phyloP scores from a whole-genome alignment of 495 filamentous ascomycete genomes.

The Aspergillus olivimuriae region DNA sequence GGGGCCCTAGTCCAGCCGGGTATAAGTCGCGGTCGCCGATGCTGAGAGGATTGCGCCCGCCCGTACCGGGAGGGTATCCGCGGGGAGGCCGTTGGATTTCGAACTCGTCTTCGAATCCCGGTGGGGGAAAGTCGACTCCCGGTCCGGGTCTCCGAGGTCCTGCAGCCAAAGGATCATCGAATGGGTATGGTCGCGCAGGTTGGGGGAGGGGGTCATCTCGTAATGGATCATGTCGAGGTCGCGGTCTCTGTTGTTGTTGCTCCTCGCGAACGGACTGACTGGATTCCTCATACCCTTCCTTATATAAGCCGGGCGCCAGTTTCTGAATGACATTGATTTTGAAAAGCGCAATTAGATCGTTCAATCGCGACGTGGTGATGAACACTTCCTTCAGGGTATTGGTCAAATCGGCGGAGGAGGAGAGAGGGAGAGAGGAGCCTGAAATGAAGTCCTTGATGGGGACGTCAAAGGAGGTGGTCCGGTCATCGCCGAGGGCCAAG shows the following conservation, averaged over 20 bases:
- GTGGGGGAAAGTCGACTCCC: conserved; percentile 72
- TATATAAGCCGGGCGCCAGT: conserved; percentile 64
- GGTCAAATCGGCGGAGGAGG: conserved; percentile 30
- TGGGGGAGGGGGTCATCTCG: conserved; percentile 46
- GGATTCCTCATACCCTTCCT: conserved; percentile 66
- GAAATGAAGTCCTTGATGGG: conserved; percentile 71
- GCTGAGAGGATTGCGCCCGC: conserved; percentile 50
- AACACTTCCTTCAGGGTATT: conserved; percentile 60
- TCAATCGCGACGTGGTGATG: conserved; percentile 61
- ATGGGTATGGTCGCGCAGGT: conserved; percentile 59
- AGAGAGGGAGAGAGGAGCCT: conserved; percentile 49
- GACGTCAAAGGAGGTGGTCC: conserved; percentile 71
- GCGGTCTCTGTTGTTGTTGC: conserved; percentile 28
- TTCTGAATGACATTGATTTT: conserved; percentile 76
- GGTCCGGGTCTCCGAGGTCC: conserved; percentile 61
- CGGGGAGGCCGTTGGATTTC: conserved; percentile 68
- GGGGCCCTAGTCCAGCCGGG: conserved; percentile 75
- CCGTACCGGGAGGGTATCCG: conserved; percentile 38
- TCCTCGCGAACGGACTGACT: conserved; percentile 20
- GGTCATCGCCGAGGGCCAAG: conserved; percentile 71
- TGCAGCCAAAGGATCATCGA: conserved; percentile 59
- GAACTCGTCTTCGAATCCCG: conserved; percentile 90
- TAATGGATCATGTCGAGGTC: conserved; percentile 41
- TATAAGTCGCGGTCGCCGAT: conserved; percentile 85
- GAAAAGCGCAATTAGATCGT: conserved; percentile 59